Conservation (phyloP, 805 yeast species). For the Blastobotrys parvus region DNA sequence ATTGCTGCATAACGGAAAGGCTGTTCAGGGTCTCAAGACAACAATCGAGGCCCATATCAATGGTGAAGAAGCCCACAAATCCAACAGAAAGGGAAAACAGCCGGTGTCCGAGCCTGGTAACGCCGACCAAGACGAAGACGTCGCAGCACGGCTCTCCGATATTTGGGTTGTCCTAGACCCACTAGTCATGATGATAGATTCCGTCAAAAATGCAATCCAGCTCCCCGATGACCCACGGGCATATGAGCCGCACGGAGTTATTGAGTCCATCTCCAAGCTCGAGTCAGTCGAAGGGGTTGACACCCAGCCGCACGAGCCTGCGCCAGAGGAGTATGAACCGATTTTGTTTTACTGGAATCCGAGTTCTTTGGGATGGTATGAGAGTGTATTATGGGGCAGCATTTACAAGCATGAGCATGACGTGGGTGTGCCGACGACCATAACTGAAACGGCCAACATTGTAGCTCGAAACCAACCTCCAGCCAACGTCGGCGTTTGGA, state of each 20-base stretch:
- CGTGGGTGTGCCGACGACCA: slow-evolving; percentile 1
- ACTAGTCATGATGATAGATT: slow-evolving; percentile 6
- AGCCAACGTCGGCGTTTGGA: slow-evolving; percentile 41
- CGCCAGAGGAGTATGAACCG: slow-evolving; percentile 31
- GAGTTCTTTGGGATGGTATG: slow-evolving; percentile 68
- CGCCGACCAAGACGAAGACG: not conserved
- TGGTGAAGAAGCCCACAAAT: not conserved
- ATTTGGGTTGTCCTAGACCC: slow-evolving; percentile 12
- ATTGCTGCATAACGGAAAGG: slow-evolving; percentile 18
- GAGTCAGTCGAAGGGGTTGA: slow-evolving; percentile 10
- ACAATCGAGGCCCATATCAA: not conserved
- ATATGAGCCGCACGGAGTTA: slow-evolving; percentile 17
- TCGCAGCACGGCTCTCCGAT: slow-evolving; percentile 1
- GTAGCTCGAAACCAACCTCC: slow-evolving; percentile 14
- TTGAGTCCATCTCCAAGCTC: slow-evolving; percentile 15
- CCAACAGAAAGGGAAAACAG: slow-evolving; percentile 2
- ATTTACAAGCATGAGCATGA: slow-evolving; percentile 32
- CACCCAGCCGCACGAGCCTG: slow-evolving; percentile 9
- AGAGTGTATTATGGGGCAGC: slow-evolving; percentile 53
- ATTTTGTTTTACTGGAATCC: slow-evolving; percentile 56
- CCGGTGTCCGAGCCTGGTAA: not conserved
- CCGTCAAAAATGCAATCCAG: slow-evolving; percentile 8
- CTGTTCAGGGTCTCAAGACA: slow-evolving; percentile 11
- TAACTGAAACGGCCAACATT: slow-evolving; percentile 11
- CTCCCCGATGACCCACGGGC: slow-evolving; percentile 9